A percentile compares a stretch with the other conserved stretches of the same genome.
phyloP scores from a whole-genome alignment of 768 basidiomycete genomes.

The Tricholoma hemisulphureum region DNA sequence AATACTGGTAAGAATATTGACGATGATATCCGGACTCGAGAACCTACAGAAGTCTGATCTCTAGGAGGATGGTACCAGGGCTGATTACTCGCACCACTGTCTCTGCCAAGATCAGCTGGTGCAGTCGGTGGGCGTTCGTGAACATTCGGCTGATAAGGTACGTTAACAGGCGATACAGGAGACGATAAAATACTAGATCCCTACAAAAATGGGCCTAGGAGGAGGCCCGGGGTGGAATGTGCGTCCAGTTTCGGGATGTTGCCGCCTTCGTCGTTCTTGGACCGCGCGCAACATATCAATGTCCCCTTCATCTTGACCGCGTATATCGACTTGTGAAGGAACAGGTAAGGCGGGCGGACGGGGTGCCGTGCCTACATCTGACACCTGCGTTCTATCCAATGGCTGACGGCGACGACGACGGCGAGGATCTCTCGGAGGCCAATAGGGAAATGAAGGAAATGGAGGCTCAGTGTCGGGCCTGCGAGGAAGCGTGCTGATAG shows the following conservation, averaged over 20 bases:
- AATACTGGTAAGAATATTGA: not conserved
- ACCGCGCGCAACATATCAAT: slow-evolving; percentile 6
- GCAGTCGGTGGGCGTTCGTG: not conserved
- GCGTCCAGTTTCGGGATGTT: slow-evolving; percentile 3
- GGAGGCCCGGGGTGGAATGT: not conserved
- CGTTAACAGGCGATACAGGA: not conserved
- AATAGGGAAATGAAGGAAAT: not conserved
- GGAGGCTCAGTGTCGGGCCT: slow-evolving; percentile 31
- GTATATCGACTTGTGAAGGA: slow-evolving; percentile 1
- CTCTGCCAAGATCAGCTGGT: not conserved
- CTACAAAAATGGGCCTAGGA: slow-evolving; percentile 25
- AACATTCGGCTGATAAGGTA: not conserved
- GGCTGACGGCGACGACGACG: slow-evolving; percentile 2
- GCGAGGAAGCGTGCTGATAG: slow-evolving; percentile 25
- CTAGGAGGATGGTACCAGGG: not conserved
- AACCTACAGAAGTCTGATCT: slow-evolving; percentile 1
- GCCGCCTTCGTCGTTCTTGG: not conserved
- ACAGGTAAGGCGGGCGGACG: not conserved
- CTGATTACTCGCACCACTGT: not conserved
- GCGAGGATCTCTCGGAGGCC: slow-evolving; percentile 1
- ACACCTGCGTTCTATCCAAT: not conserved
- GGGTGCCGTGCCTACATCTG: slow-evolving; percentile 1
- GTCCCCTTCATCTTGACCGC: slow-evolving; percentile 5
- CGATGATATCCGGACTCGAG: not conserved
- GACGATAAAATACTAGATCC: slow-evolving; percentile 6